These are phyloP conservation scores for Escallonia herrerae DNA, from an alignment of 129 eudicot species.

Conservation along the genomic window DNA sequence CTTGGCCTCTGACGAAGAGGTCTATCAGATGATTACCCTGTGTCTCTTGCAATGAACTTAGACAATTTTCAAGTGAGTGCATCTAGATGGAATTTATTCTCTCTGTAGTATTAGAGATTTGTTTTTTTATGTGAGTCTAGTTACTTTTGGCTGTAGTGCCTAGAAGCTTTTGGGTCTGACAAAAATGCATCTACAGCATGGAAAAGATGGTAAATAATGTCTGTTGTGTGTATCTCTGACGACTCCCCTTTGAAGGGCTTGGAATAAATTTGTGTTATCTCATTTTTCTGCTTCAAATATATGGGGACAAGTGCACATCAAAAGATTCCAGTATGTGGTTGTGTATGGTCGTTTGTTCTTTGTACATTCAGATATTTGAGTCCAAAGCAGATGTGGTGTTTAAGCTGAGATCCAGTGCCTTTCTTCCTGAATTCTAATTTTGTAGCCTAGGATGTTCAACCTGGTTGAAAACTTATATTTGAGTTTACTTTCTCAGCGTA, in stretches of 20 bases:
- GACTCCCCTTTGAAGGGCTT: not conserved
- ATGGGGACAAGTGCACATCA: not conserved
- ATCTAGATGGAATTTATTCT: not conserved
- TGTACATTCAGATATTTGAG: not conserved
- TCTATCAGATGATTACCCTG: not conserved
- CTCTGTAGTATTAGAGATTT: not conserved
- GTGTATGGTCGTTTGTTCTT: not conserved
- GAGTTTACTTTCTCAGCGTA: too few species aligned
- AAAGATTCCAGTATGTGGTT: not conserved
- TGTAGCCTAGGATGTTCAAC: not conserved
- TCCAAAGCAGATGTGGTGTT: not conserved
- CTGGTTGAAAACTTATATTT: not conserved
- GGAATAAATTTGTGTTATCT: not conserved
- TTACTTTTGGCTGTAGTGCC: not conserved
- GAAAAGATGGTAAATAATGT: not conserved
- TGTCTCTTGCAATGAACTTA: not conserved
- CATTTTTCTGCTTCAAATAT: not conserved
- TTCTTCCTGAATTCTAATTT: too few species aligned
- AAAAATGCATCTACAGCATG: too few species aligned
- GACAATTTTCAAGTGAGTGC: not conserved
- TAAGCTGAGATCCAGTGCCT: not conserved
- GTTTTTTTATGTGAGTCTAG: not conserved
- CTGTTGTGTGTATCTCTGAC: not conserved
- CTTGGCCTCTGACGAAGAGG: constrained; percentile 22
- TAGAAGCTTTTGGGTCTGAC: not conserved